Evolutionary conservation across 2,329 filamentous ascomycete genomes (phyloP), one percentile per base, ranked within the genome.

Genomic region (Aureobasidium leucospermi): DNA sequence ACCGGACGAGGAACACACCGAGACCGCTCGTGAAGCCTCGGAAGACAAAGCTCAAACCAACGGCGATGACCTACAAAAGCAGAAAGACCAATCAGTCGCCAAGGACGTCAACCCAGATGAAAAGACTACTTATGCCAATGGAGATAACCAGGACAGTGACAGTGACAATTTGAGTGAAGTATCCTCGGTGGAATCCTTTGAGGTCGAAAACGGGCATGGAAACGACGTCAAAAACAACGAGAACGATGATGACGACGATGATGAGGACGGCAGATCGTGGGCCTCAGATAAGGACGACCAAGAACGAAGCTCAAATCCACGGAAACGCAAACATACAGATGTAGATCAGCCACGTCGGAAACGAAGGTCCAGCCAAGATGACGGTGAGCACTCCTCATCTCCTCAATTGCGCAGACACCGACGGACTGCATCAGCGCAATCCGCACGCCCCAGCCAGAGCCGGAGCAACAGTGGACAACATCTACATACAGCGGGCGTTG

Each of bases 381-480:
- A 45, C 16, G 23, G 16, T 19, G 70, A 76, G 58, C 71, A 80
- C 62, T 89, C 86, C 9, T 73, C 77, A 19, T 89, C 86, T 16
- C 86, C 86, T 10, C 81, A 78, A 49, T 70, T 76, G 51, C 79
- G 81, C 65, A 69, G 73, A 31, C 86, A 89, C 68, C 80, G 85
- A 57, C 80, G 86, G 61, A 87, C 85, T 64, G 74, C 78, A 31
- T 89, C 86, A 2, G 85, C 82, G 0, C 85, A 88, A 66, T 76
- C 86, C 19, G 78, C 81, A 1, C 76, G 80, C 3, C 71, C 83
- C 80, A 71, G 82, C 80, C 47, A 70, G 82, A 28, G 83, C 10
- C 58, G 61, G 8, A 69, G 69, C 28, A 59, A 49, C 16, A 49
- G 61, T 15, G 47, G 43, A n/a, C 46, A 51, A 34, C 52, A 56